Base-by-base conservation (phyloP, 495 filamentous ascomycete genomes). In the Penicillium soppii region DNA sequence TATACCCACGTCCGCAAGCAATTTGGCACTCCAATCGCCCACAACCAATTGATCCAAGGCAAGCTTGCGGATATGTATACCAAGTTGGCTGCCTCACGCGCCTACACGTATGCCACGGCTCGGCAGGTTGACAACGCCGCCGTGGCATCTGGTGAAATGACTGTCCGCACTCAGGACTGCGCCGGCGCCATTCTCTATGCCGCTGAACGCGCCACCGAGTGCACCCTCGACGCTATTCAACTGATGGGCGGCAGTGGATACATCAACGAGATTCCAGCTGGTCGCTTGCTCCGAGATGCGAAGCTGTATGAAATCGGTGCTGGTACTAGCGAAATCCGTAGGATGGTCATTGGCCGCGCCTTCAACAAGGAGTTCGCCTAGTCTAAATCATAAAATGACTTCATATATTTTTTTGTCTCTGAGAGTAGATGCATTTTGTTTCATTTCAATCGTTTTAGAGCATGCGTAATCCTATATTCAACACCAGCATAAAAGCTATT, bases 41-140 rank as follows among this genome's bases (percentile, higher is more conserved):
- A 95, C 54, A 95, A 95, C 70, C 95, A 98, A 68, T 73, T 97
- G 50, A 80, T 98, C 27, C 95, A 97, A 70, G 94, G 88, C 19
- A 92, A 92, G 67, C 77, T 97, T 17, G 91, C 94, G 49, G 91
- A 97, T 67, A 97, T 98, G 91, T 94, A 97, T 74, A 95, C 89
- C 27, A 94, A 95, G 68, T 80, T 92, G 22, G 86, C 88, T 51
- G 91, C 90, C 4, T 84, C 88, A 3, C 77, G 83, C 13, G 79
- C 89, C 23, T 95, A 94, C 69, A 95, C 89, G 0, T 88, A 89
- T 50, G 74, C 82, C 19, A 89, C 87, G 4, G 90, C 90, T n/a
- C 78, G 76, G 20, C 71, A 80, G 16, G 82, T 96, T 9, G 92
- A 97, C 58, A 82, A 87, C 62, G 69, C 76, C n/a, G 83, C 82